phyloP scores from a whole-genome alignment of 306 rosid species.

The Prunus mongolica region DNA sequence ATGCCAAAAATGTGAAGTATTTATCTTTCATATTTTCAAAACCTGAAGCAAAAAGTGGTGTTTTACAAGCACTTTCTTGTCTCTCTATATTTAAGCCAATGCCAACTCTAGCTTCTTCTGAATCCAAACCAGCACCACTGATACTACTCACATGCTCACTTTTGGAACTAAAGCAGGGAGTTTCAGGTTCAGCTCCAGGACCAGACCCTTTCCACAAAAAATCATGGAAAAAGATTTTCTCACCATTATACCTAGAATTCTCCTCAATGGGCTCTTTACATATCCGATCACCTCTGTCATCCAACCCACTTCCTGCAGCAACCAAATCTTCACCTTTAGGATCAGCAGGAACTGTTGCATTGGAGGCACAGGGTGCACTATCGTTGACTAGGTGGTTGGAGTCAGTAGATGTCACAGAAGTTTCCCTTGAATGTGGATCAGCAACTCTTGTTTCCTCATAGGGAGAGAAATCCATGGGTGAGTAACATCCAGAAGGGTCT shows the following conservation, averaged over 20 bases:
- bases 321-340: conserved; percentile 31
- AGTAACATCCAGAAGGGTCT: conserved; percentile 49
- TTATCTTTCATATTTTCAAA: conserved; percentile 32
- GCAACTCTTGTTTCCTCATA: conserved; percentile 48
- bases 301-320: conserved; percentile 23
- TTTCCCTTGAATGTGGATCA: conserved; percentile 36
- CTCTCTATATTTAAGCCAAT: conserved; percentile 29
- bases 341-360: conserved; percentile 32
- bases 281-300: conserved; percentile 23
- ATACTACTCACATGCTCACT: conserved; percentile 27
- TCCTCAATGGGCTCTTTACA: conserved; percentile 20
- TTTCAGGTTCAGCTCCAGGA: conserved; percentile 40
- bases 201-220: conserved; percentile 21
- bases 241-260: conserved; percentile 9
- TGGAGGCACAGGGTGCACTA: conserved; percentile 17
- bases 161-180: conserved; percentile 20
- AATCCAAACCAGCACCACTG: conserved; percentile 25
- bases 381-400: conserved; percentile 16
- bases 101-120: conserved; percentile 31
- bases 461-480: conserved; percentile 96
- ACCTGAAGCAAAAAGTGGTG: conserved; percentile 30
- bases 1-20: conserved; percentile 59
- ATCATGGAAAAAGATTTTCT: conserved; percentile 17
- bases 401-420: conserved; percentile 28
- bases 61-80: conserved; percentile 27